Base-by-base conservation (phyloP, 495 filamentous ascomycete genomes). In the Aspergillus conjunctus region DNA sequence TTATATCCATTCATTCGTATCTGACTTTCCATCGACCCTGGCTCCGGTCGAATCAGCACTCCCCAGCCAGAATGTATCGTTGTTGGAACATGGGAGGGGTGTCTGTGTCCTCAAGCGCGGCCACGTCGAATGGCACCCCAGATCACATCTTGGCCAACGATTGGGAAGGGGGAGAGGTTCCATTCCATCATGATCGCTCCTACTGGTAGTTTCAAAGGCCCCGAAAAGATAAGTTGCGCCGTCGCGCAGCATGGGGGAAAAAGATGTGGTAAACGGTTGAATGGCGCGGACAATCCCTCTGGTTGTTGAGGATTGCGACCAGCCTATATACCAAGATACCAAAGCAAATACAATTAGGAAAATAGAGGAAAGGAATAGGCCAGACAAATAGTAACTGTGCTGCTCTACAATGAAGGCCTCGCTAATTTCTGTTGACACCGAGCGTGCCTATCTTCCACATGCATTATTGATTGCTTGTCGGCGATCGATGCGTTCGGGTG, bases 51-150 rank as follows among this genome's bases (percentile, higher is more conserved):
- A 54, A 48, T 54, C 41, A 54, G 32, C 26, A 30, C 17, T 17
- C 18, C n/a, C n/a, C 33, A 17, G 6, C 33, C 18, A 51, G n/a
- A 51, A 56, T 26, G 30, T 20, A 21, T 14, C 26, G 22, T 45
- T 41, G 33, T 22, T 21, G 33, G 49, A 44, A 30, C 48, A 33
- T 59, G 52, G 62, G 63, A 58, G 58, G 63, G 57, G 62, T 61
- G 52, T 26, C 26, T 26, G 26, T 55, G 60, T 51, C 59, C 5
- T 60, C 68, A 54, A 66, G 63, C 68, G 58, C 58, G 66, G 68
- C 68, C 68, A 71, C 68, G 68, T 71, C 68, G 66, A 71, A 64
- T 60, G 57, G 64, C 65, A 56, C 56, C 59, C 55, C 61, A 56
- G 57, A 59, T 62, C 62, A 54, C 56, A 60, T 63, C 55, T 61